phyloP scores from a whole-genome alignment of 169 alveolate genomes.

The Cryptosporidium ubiquitum region DNA sequence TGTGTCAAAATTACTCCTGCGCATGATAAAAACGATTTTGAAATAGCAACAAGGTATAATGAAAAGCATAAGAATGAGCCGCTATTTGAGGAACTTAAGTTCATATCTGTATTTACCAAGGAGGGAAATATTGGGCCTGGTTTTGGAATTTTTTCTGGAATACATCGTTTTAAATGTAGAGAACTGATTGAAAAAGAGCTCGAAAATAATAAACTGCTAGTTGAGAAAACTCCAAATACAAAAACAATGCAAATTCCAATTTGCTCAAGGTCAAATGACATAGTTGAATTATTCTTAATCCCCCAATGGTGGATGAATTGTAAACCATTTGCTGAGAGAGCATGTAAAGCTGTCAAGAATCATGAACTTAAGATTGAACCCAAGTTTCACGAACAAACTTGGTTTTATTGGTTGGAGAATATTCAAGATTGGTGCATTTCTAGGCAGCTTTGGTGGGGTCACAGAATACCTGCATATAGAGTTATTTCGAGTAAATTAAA shows the following conservation, averaged over 20 bases:
- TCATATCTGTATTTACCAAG: constrained; percentile 92
- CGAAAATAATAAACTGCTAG: constrained; percentile 88
- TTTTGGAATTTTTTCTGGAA: constrained; percentile 95
- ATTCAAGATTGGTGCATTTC: constrained; percentile 99
- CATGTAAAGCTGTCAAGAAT: constrained; percentile 91
- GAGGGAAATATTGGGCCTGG: constrained; percentile 95
- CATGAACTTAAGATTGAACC: constrained; percentile 95
- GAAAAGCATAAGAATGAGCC: constrained; percentile 63
- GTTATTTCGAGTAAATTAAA: constrained; percentile 75
- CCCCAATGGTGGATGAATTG: constrained; percentile 99
- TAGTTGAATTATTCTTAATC: constrained; percentile 97
- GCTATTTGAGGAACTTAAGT: constrained; percentile 77
- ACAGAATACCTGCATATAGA: constrained; percentile 98
- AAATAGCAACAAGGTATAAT: constrained; percentile 95
- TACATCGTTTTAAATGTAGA: constrained; percentile 96
- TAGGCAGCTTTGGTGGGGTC: constrained; percentile 99
- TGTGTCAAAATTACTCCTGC: constrained; percentile 99
- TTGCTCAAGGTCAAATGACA: constrained; percentile 97
- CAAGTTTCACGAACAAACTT: constrained; percentile 90
- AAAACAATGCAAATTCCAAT: constrained; percentile 96
- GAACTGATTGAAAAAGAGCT: constrained; percentile 91
- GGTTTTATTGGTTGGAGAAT: constrained; percentile 98
- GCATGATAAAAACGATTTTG: constrained; percentile 99
- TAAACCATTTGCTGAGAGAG: constrained; percentile 92
- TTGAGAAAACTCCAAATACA: constrained; percentile 87